Conservation (phyloP, 805 yeast species). For the Saturnispora ahearnii region DNA sequence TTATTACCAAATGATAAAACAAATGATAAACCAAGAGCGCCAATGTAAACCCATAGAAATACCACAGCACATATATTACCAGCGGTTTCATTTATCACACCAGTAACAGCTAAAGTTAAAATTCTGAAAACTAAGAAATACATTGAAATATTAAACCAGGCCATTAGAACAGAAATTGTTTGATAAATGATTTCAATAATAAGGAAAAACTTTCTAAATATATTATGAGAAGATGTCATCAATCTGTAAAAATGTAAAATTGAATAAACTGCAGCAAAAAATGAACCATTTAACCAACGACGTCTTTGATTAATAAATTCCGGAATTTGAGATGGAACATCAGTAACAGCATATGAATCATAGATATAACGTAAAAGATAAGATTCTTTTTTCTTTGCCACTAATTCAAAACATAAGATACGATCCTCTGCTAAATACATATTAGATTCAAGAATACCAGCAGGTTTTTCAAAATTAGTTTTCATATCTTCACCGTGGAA, state of each 20-base stretch:
- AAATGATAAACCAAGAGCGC: slow-evolving; percentile 69
- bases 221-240: slow-evolving; percentile 68
- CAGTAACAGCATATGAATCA: slow-evolving; percentile 85
- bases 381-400: slow-evolving; percentile 60
- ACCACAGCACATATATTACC: slow-evolving; percentile 71
- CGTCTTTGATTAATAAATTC: slow-evolving; percentile 87
- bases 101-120: slow-evolving; percentile 65
- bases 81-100: slow-evolving; percentile 38
- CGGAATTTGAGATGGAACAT: slow-evolving; percentile 84
- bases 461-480: slow-evolving; percentile 39
- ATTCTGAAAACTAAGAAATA: slow-evolving; percentile 86
- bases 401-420: slow-evolving; percentile 87
- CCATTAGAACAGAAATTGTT: slow-evolving; percentile 58
- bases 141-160: slow-evolving; percentile 87
- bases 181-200: slow-evolving; percentile 76
- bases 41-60: slow-evolving; percentile 78
- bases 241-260: slow-evolving; percentile 65
- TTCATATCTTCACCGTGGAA: slow-evolving; percentile 89
- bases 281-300: slow-evolving; percentile 95
- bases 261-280: slow-evolving; percentile 88
- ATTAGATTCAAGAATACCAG: slow-evolving; percentile 87
- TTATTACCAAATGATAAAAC: slow-evolving; percentile 89
- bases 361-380: slow-evolving; percentile 81
- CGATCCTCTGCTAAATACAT: slow-evolving; percentile 97
- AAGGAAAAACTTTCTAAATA: slow-evolving; percentile 56